A percentile compares a stretch with the other conserved stretches of the same genome.
Conservation (phyloP, 108 stramenopile genomes). For the Nitzschia putrida region DNA sequence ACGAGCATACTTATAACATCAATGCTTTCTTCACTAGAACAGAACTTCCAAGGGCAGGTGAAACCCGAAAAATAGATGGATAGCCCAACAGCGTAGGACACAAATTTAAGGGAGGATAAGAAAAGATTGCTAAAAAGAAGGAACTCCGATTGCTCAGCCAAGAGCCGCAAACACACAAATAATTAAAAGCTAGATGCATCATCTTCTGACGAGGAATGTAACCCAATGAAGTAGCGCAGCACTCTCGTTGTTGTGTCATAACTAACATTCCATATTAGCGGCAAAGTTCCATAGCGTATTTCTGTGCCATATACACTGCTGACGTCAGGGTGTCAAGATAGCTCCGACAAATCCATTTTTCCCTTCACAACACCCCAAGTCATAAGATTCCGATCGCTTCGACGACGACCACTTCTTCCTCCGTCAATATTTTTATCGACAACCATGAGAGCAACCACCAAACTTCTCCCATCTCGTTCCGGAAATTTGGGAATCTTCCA, state of each 20-base stretch:
- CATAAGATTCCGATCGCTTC: conserved; percentile 79
- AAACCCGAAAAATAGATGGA: no score
- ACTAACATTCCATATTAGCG: conserved; percentile 57
- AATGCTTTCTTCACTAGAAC: no score
- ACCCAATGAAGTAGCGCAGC: conserved; percentile 11
- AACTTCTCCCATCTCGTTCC: conserved; percentile 65
- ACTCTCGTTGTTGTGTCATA: conserved; percentile 93
- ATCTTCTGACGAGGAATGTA: not conserved
- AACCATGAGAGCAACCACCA: conserved; percentile 54
- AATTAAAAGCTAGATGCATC: no score
- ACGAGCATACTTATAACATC: no score
- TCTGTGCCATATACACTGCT: conserved; percentile 91
- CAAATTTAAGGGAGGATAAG: no score
- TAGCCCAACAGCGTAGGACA: no score
- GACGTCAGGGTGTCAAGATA: conserved; percentile 64
- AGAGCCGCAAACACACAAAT: no score
- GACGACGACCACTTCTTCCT: conserved; percentile 33
- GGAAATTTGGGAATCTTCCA: conserved; percentile 63
- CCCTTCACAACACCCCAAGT: conserved; percentile 81
- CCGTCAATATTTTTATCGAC: not conserved
- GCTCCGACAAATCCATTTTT: conserved; percentile 76
- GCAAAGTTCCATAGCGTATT: conserved; percentile 95
- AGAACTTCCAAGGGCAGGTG: no score
- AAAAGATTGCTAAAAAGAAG: no score
- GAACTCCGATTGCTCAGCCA: no score